phyloP scores from a whole-genome alignment of 345 rosid species.

The Ceriops decandra region DNA sequence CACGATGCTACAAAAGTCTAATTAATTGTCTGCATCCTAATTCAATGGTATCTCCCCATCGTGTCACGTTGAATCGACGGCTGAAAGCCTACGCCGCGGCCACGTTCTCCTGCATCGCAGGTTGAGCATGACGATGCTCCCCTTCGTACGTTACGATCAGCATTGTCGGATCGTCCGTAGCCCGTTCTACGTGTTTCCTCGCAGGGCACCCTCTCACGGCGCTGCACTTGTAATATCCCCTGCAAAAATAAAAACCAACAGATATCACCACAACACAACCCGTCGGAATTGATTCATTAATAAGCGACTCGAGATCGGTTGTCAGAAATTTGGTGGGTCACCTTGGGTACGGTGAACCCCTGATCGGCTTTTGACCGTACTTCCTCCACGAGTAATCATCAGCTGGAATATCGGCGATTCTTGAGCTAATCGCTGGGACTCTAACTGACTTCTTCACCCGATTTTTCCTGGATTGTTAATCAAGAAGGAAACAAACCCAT shows the following conservation, averaged over 20 bases:
- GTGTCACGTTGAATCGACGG: slow-evolving; percentile 42
- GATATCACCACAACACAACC: not conserved
- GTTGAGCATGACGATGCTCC: slow-evolving; percentile 68
- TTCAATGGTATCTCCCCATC: not conserved
- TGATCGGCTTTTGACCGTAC: slow-evolving; percentile 96
- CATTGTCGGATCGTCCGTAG: slow-evolving; percentile 78
- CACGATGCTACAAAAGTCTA: slow-evolving; percentile 2
- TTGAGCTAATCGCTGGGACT: slow-evolving; percentile 84
- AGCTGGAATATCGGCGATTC: slow-evolving; percentile 89
- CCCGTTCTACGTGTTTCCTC: slow-evolving; percentile 95
- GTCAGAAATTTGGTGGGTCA: slow-evolving; percentile 23
- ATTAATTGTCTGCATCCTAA: not conserved
- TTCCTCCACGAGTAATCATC: slow-evolving; percentile 96
- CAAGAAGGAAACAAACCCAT: not conserved
- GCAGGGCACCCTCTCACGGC: slow-evolving; percentile 85
- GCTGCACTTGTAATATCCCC: slow-evolving; percentile 95
- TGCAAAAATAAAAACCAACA: slow-evolving; percentile 18
- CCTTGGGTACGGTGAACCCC: slow-evolving; percentile 97
- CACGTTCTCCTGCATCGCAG: slow-evolving; percentile 48
- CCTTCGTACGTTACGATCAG: slow-evolving; percentile 89
- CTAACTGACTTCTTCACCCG: slow-evolving; percentile 66
- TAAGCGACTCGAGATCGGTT: too few relatives aligned
- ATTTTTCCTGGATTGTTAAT: slow-evolving; percentile 48
- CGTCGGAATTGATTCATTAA: not conserved
- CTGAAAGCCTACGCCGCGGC: slow-evolving; percentile 35